Conservation (phyloP, 305 asterid species). For the Fraxinus platypoda region DNA sequence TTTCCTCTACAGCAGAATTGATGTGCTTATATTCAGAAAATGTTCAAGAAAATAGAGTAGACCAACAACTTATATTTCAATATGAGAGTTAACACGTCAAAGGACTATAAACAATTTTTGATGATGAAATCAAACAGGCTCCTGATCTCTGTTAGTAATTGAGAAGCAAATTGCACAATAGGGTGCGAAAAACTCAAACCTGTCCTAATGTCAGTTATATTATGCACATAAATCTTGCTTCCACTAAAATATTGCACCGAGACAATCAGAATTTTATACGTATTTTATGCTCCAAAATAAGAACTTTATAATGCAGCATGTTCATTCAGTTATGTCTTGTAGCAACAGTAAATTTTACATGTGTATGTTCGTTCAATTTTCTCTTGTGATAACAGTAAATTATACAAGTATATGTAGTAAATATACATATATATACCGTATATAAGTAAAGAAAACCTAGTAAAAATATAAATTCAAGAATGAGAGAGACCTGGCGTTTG, state of each 20-base stretch:
- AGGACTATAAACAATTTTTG: background rate
- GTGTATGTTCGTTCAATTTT: no score
- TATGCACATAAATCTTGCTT: background rate
- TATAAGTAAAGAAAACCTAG: no score
- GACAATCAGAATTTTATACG: background rate
- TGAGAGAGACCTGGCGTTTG: conserved; percentile 60
- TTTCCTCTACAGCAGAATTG: background rate
- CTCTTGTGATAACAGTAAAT: no score
- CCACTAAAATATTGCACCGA: background rate
- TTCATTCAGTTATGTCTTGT: background rate
- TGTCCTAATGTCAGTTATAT: background rate
- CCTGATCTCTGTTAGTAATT: background rate
- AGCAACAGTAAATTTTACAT: background rate
- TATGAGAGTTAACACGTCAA: background rate
- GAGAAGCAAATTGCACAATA: background rate
- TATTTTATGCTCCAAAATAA: background rate
- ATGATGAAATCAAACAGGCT: background rate
- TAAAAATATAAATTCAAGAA: no score
- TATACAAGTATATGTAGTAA: no score
- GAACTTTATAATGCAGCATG: background rate
- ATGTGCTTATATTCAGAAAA: background rate
- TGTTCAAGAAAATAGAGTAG: background rate
- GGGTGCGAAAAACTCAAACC: background rate
- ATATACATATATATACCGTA: no score
- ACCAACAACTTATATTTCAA: background rate